Conservation (phyloP, 139 green algal genomes). For the Coelastrella sp. region DNA sequence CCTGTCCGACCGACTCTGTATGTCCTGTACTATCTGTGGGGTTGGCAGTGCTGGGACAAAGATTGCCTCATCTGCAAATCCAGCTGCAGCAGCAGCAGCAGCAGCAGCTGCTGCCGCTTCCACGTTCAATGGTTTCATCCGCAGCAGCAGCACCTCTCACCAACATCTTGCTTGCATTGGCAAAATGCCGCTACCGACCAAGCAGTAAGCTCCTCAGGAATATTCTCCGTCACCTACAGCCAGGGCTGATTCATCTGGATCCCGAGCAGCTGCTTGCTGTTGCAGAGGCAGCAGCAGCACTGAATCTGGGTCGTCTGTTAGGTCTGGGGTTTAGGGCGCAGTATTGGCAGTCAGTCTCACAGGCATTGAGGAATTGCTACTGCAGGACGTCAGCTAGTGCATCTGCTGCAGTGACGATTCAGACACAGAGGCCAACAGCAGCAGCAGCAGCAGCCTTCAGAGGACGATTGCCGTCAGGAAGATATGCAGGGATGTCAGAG, state of each 20-base stretch:
- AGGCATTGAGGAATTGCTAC: no score
- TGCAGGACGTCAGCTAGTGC: no score
- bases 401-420: neutral
- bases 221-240: neutral
- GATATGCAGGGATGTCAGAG: no score
- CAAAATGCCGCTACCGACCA: neutral
- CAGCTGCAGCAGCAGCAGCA: constrained; percentile 9
- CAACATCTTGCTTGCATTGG: neutral
- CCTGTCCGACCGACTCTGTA: neutral
- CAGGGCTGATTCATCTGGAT: neutral
- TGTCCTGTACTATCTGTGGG: no score
- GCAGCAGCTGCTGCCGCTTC: no score
- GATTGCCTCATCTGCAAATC: neutral
- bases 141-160: neutral
- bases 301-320: neutral
- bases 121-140: neutral
- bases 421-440: neutral
- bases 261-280: neutral
- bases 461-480: neutral
- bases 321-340: neutral
- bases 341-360: constrained; percentile 20
- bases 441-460: neutral
- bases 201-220: neutral
- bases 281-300: neutral
- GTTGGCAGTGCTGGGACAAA: no score